These are phyloP conservation scores for Theileria annulata DNA, from an alignment of 169 alveolate species.

Conservation along the genomic window DNA sequence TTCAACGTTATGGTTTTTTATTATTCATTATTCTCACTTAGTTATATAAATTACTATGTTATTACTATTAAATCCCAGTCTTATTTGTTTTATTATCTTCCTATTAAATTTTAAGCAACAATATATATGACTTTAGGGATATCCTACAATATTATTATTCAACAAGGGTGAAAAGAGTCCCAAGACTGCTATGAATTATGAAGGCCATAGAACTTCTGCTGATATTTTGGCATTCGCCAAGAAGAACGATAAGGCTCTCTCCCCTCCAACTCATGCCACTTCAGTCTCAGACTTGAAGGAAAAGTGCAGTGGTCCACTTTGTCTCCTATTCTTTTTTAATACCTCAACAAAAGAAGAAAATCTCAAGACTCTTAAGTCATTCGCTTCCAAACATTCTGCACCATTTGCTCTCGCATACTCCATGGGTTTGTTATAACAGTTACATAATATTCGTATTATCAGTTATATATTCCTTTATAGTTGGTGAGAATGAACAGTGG, in stretches of 20 bases:
- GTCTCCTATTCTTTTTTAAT: slow-evolving; percentile 57
- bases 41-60: slow-evolving; percentile 78
- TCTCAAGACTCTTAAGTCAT: slow-evolving; percentile 29
- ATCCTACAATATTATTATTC: slow-evolving; percentile 74
- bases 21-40: slow-evolving; percentile 72
- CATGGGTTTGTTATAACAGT: slow-evolving; percentile 29
- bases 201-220: slow-evolving; percentile 56
- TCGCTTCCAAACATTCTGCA: slow-evolving; percentile 21
- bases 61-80: slow-evolving; percentile 26
- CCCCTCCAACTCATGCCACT: slow-evolving; percentile 49
- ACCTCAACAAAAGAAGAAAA: slow-evolving; percentile 22
- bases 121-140: slow-evolving; percentile 28
- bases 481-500: slow-evolving; percentile 46
- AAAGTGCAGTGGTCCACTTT: slow-evolving; percentile 63
- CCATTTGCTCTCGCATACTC: slow-evolving; percentile 56
- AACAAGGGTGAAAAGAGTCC: slow-evolving; percentile 77
- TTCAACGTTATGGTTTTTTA: slow-evolving; percentile 83
- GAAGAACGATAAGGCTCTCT: slow-evolving; percentile 37
- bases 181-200: slow-evolving; percentile 39
- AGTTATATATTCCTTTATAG: slow-evolving; percentile 2
- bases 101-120: not conserved
- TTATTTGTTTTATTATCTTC: too few species aligned
- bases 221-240: slow-evolving; percentile 59
- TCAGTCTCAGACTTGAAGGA: slow-evolving; percentile 32
- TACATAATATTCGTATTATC: not conserved